Base-by-base conservation (phyloP, 768 basidiomycete genomes). In the Termitomyces sp. region DNA sequence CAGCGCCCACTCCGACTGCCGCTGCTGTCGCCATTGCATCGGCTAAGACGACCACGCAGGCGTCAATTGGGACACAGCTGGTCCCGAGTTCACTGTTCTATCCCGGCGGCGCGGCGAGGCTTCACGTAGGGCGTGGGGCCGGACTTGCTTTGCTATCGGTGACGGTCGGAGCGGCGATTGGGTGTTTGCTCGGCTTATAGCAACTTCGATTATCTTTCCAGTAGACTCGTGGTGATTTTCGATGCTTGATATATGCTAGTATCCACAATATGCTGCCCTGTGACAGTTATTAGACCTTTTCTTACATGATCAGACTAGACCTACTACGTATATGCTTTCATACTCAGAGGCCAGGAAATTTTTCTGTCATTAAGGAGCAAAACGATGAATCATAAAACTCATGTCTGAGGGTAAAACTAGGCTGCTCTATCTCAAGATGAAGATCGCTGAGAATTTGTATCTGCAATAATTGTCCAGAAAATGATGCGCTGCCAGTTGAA, bases 1-100 rank as follows among this genome's bases (percentile, higher is more conserved):
- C 57, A 24, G 65, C 60, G 7, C 69, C 69, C 4, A 67, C 64
- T n/a, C 68, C 68, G 4, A 68, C 69, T 2, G 66, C 67, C 16
- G 51, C 65, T n/a, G 58, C 64, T 5, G 43, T 63, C 32, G 61
- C 57, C 7, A 43, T 64, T 13, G 44, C 63, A 8, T 44, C 62
- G 10, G 39, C 54, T 1, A 34, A 22, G 13, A 57, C 47, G 13
- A 48, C 58, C 18, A 40, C 44, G 1, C 54, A 52, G 2, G 43
- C 44, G 3, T 57, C 62, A n/a, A 50, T 57, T 7, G 66, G 64
- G 22, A 67, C 66, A 14, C 61, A 56, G 16, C 36, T 65, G 14
- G 44, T 56, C 7, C 62, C 62, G 14, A 67, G 62, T 36, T 55
- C 66, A n/a, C 26, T 65, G 24, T 67, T 67, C 16, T 65, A 61